Conservation (phyloP, 352 stramenopile genomes). For the Globisporangium emineosum region DNA sequence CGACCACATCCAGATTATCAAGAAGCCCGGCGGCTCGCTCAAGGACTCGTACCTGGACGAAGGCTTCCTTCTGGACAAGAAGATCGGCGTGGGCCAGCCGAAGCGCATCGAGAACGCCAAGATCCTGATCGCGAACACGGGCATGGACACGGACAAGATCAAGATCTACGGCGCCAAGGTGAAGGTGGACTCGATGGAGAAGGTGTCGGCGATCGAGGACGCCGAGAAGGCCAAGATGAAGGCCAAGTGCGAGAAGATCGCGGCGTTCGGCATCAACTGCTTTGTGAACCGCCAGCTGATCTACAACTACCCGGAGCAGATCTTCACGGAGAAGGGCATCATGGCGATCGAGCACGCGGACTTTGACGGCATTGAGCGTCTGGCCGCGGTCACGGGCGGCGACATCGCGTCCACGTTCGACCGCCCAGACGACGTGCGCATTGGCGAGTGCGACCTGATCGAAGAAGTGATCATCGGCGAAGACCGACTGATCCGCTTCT, state of each 20-base stretch:
- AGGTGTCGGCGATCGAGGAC: slow-evolving; percentile 99
- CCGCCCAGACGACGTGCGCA: slow-evolving; percentile 92
- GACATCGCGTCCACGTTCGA: slow-evolving; percentile 99
- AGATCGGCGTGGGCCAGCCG: slow-evolving; percentile 93
- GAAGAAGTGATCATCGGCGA: slow-evolving; percentile 99
- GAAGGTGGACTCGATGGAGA: slow-evolving; percentile 98
- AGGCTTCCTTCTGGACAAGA: slow-evolving; percentile 98
- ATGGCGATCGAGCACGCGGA: slow-evolving; percentile 99
- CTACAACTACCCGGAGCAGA: slow-evolving; percentile 99
- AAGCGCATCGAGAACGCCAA: slow-evolving; percentile 97
- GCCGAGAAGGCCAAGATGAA: slow-evolving; percentile 99
- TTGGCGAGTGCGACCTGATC: slow-evolving; percentile 97
- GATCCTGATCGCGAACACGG: slow-evolving; percentile 98
- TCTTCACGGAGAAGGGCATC: slow-evolving; percentile 98
- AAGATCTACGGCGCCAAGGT: slow-evolving; percentile 99
- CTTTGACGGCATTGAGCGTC: slow-evolving; percentile 98
- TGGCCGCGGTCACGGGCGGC: slow-evolving; percentile 95
- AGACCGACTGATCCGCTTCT: slow-evolving; percentile 96
- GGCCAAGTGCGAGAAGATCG: slow-evolving; percentile 98
- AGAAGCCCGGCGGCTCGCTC: slow-evolving; percentile 95
- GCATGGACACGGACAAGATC: slow-evolving; percentile 99
- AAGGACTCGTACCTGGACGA: slow-evolving; percentile 98
- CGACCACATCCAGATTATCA: slow-evolving; percentile 99
- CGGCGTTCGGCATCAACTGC: slow-evolving; percentile 97
- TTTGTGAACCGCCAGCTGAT: slow-evolving; percentile 99